Evolutionary conservation across 495 filamentous ascomycete species (phyloP).

Genomic region (Xylaria bambusicola): DNA sequence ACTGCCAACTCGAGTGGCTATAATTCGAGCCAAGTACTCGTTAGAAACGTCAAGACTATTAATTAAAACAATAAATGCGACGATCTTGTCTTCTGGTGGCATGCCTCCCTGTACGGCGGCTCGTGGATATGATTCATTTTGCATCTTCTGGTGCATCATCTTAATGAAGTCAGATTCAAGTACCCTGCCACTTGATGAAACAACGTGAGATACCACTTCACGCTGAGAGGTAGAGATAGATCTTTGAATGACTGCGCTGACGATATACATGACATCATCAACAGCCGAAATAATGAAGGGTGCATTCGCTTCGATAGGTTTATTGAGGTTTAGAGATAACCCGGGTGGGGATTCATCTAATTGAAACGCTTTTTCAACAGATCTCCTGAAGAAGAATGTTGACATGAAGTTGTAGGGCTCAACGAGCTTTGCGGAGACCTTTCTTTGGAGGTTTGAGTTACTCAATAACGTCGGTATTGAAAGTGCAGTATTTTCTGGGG

Average conservation of each 20-base stretch:
- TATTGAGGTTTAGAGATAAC: slow-evolving; percentile 70
- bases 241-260: slow-evolving; percentile 85
- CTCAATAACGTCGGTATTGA: slow-evolving; percentile 67
- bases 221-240: slow-evolving; percentile 83
- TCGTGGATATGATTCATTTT: slow-evolving; percentile 88
- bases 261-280: slow-evolving; percentile 99
- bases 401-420: slow-evolving; percentile 84
- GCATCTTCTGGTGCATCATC: slow-evolving; percentile 97
- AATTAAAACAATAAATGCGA: slow-evolving; percentile 86
- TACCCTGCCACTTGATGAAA: slow-evolving; percentile 81
- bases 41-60: slow-evolving; percentile 91
- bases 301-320: slow-evolving; percentile 66
- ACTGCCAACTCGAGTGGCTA: slow-evolving; percentile 63
- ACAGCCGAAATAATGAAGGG: slow-evolving; percentile 95
- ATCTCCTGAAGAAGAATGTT: slow-evolving; percentile 93
- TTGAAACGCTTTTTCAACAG: slow-evolving; percentile 96
- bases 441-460: slow-evolving; percentile 73
- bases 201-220: slow-evolving; percentile 69
- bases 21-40: slow-evolving; percentile 87
- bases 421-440: slow-evolving; percentile 71
- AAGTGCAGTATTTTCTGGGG: slow-evolving; percentile 49
- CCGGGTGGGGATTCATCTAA: slow-evolving; percentile 90
- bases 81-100: slow-evolving; percentile 80
- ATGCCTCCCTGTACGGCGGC: slow-evolving; percentile 70
- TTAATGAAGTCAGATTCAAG: slow-evolving; percentile 91